Evolutionary conservation across 352 stramenopile genomes (phyloP), one percentile per base, ranked within the genome.

Genomic region (Phytophthora aleatoria): DNA sequence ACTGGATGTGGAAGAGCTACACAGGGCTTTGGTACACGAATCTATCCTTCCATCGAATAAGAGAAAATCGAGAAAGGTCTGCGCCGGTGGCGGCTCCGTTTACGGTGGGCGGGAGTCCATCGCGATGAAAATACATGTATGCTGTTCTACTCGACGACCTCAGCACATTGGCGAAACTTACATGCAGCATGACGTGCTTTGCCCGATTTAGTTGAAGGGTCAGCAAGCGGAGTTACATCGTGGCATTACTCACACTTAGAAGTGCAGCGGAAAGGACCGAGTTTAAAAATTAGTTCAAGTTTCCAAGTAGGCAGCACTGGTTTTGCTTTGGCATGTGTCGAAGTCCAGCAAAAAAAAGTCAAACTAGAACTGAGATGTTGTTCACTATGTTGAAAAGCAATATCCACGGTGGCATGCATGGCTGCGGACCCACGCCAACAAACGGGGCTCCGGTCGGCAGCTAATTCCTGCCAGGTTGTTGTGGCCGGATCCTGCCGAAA

Each of bases 331-430:
- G 35, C 35, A 41, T 41, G 35, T 41, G 35, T 41, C 35, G 35
- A 41, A 57, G 35, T 43, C 45, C 27, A 63, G 56, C 38, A 58
- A 50, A 62, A 48, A 24, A 24, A 33, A 41, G 35, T 16, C 36
- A 63, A 63, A 63, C 24, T 31, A 63, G 56, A 63, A 57, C 27
- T 63, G 56, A 63, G 27, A 63, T 55, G 44, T 53, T 36, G 38
- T 61, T 31, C 33, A 36, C 38, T 30, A 49, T n/a, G n/a, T 6
- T 48, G 42, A 0, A 30, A 56, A 24, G 16, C 35, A 48, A 38
- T n/a, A 57, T 57, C 33, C 50, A 24, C 24, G 31, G 36, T 24
- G 7, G 28, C 20, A 20, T 20, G 7, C 16, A 39, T 16, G 47
- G 49, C 30, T 55, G 24, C 49, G 49, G n/a, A 55, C 13, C 48